phyloP scores from a whole-genome alignment of 169 alveolate species.

The Plasmodium blacklocki region DNA sequence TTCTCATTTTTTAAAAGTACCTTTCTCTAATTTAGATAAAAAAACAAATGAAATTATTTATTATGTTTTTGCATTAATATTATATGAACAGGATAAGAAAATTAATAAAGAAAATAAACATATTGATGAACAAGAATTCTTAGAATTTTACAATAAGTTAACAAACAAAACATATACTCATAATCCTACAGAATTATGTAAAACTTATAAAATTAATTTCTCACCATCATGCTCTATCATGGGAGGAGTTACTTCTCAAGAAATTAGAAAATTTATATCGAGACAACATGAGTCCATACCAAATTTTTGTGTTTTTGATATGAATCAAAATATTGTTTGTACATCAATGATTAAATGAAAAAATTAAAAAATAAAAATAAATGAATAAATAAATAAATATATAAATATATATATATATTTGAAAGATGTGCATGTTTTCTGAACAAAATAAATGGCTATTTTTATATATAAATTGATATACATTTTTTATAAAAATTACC shows the following conservation, averaged over 20 bases:
- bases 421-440: neutral
- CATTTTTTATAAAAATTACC: too few relatives aligned
- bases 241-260: slow-evolving; percentile 85
- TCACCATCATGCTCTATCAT: slow-evolving; percentile 73
- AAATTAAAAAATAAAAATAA: neutral
- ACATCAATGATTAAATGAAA: slow-evolving; percentile 81
- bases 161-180: slow-evolving; percentile 12
- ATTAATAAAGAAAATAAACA: slow-evolving; percentile 36
- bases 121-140: slow-evolving; percentile 33
- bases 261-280: slow-evolving; percentile 84
- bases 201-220: slow-evolving; percentile 46
- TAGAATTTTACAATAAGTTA: slow-evolving; percentile 32
- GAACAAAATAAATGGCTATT: too few relatives aligned
- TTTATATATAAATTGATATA: too few relatives aligned
- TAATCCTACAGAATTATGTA: slow-evolving; percentile 46
- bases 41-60: slow-evolving; percentile 67
- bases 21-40: slow-evolving; percentile 27
- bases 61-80: slow-evolving; percentile 75
- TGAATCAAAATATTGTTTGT: slow-evolving; percentile 81
- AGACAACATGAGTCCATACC: slow-evolving; percentile 87
- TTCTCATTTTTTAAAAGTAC: slow-evolving; percentile 76
- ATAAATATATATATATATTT: neutral
- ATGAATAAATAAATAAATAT: neutral
- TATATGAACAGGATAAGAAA: slow-evolving; percentile 37
- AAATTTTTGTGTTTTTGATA: slow-evolving; percentile 84